Evolutionary conservation across 2,329 filamentous ascomycete species (phyloP).

Genomic region (Sphaerostilbella broomeana): DNA sequence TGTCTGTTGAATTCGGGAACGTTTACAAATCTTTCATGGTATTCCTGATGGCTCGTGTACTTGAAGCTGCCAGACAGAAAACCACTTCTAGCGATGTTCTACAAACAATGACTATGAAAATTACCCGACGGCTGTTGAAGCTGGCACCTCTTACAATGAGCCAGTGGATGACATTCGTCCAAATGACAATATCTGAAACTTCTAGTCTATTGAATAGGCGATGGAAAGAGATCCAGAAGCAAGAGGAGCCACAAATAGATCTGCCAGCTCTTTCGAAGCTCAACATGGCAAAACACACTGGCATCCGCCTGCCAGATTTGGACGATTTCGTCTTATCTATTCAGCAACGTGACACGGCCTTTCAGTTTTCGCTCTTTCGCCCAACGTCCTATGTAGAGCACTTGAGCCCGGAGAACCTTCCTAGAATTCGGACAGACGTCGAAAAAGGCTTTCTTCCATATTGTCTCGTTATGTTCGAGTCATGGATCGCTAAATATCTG

Average conservation of each 20-base stretch:
- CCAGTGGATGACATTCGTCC: not conserved
- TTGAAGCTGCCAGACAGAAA: not conserved
- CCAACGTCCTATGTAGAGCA: conserved; percentile 9
- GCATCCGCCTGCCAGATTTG: conserved; percentile 10
- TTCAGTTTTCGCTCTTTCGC: not conserved
- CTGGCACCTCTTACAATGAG: not conserved
- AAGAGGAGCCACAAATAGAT: conserved; percentile 7
- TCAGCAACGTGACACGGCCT: not conserved
- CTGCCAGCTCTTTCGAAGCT: conserved; percentile 1
- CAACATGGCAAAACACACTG: not conserved
- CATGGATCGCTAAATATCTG: conserved; percentile 39
- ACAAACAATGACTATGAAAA: not conserved
- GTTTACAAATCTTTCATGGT: not conserved
- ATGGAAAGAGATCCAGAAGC: conserved; percentile 2
- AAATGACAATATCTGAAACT: not conserved
- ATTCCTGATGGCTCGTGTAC: not conserved
- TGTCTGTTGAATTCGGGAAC: not conserved
- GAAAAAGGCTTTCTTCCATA: conserved; percentile 7
- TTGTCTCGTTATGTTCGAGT: conserved; percentile 37
- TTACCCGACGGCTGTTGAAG: not conserved
- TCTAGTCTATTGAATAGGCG: not conserved
- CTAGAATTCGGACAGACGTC: not conserved
- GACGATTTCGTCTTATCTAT: conserved; percentile 15
- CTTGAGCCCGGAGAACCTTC: not conserved
- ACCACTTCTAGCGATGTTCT: not conserved